These are phyloP conservation scores for Malus orientalis DNA, from an alignment of 306 rosid species.

Conservation along the genomic window DNA sequence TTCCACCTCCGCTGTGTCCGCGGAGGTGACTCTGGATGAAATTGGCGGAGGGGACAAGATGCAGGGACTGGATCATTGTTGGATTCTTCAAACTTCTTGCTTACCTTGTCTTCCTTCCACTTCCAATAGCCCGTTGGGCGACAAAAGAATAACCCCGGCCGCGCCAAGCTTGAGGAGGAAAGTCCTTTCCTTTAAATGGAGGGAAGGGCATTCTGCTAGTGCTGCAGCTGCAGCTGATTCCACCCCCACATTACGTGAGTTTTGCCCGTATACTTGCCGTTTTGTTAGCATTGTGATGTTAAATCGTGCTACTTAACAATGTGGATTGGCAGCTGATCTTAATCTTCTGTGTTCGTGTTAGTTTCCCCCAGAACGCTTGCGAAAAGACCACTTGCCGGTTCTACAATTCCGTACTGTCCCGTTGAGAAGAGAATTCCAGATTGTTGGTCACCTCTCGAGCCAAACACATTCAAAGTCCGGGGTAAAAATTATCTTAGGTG, in stretches of 20 bases:
- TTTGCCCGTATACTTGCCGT: neutral
- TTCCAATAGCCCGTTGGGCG: slow-evolving; percentile 34
- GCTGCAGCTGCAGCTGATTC: slow-evolving; percentile 23
- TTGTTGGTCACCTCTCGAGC: slow-evolving; percentile 83
- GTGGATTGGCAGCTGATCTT: slow-evolving; percentile 17
- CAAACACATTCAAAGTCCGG: slow-evolving; percentile 80
- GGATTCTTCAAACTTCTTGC: slow-evolving; percentile 55
- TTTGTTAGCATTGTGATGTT: neutral
- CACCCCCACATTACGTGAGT: slow-evolving; percentile 47
- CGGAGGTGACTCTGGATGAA: slow-evolving; percentile 42
- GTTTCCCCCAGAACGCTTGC: slow-evolving; percentile 64
- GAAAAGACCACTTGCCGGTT: slow-evolving; percentile 66
- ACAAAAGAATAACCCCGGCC: slow-evolving; percentile 53
- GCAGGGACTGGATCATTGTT: slow-evolving; percentile 33
- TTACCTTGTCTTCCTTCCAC: slow-evolving; percentile 57
- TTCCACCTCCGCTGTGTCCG: neutral
- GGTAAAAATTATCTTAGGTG: slow-evolving; percentile 78
- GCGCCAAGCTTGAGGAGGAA: slow-evolving; percentile 43
- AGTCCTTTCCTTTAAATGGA: slow-evolving; percentile 69
- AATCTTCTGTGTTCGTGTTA: slow-evolving; percentile 27
- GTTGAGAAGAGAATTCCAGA: slow-evolving; percentile 59
- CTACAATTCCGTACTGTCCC: slow-evolving; percentile 53
- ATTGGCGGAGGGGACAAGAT: slow-evolving; percentile 30
- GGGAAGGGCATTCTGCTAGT: slow-evolving; percentile 40
- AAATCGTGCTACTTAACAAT: neutral